phyloP scores from a whole-genome alignment of 2,329 filamentous ascomycete species.

The Colletotrichum neosansevieriae region DNA sequence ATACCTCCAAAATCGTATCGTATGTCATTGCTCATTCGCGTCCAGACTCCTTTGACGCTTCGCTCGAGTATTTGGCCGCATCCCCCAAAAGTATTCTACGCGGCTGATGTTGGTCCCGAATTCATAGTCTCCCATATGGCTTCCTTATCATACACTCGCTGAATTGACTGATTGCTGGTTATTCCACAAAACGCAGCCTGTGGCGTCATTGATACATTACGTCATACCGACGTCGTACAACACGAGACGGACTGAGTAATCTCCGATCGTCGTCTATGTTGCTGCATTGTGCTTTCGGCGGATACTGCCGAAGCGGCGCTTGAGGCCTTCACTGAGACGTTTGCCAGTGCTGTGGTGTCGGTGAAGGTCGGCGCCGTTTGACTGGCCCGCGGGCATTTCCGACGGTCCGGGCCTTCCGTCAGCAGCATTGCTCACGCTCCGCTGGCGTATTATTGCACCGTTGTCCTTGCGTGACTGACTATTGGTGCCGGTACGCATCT shows the following conservation, averaged over 20 bases:
- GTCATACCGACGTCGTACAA: constrained; percentile 2
- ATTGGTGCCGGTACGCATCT: constrained; percentile 59
- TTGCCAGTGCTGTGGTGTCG: constrained; percentile 59
- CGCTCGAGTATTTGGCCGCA: not conserved
- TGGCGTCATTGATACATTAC: constrained; percentile 5
- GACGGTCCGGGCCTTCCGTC: constrained; percentile 44
- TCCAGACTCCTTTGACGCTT: not conserved
- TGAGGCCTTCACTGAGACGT: constrained; percentile 63
- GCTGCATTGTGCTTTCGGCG: constrained; percentile 55
- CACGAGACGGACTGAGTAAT: not conserved
- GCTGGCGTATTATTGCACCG: constrained; percentile 51
- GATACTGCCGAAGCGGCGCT: constrained; percentile 65
- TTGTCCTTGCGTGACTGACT: constrained; percentile 43
- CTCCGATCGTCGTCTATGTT: constrained; percentile 1
- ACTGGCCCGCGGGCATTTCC: constrained; percentile 40
- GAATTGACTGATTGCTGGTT: not conserved
- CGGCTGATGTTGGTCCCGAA: too few species aligned
- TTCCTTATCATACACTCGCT: constrained; percentile 20
- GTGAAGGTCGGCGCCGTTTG: constrained; percentile 46
- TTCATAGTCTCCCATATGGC: not conserved
- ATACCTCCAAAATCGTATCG: not conserved
- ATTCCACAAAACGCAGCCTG: not conserved
- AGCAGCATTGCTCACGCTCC: constrained; percentile 58
- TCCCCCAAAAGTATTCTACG: not conserved
- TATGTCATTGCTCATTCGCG: not conserved